These are phyloP conservation scores for Thielaviopsis ethacetica DNA, from an alignment of 2,329 filamentous ascomycete genomes.

Conservation along the genomic window DNA sequence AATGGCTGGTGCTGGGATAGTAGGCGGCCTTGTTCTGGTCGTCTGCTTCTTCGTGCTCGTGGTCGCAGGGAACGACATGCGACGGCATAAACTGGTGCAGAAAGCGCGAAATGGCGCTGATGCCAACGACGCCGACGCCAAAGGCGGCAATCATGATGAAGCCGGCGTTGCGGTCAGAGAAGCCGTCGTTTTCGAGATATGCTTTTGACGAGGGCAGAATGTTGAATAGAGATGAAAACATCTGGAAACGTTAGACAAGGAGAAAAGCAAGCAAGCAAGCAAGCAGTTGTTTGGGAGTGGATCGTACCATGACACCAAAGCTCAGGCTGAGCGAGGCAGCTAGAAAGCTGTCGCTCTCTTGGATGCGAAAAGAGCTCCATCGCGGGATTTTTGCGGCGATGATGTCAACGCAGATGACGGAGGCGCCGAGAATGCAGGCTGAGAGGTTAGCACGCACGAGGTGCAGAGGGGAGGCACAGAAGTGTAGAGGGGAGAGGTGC, in stretches of 20 bases:
- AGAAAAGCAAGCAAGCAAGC: constrained; percentile 1
- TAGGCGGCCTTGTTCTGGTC: neutral
- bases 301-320: constrained; percentile 81
- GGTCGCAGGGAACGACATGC: constrained; percentile 67
- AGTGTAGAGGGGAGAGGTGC: neutral
- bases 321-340: constrained; percentile 80
- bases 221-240: constrained; percentile 81
- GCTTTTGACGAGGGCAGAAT: constrained; percentile 78
- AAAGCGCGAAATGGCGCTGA: constrained; percentile 55
- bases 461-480: neutral
- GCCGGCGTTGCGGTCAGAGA: constrained; percentile 49
- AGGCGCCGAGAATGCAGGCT: constrained; percentile 58
- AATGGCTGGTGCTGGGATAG: neutral
- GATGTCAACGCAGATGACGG: constrained; percentile 75
- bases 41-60: constrained; percentile 43
- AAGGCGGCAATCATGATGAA: constrained; percentile 56
- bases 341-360: constrained; percentile 77
- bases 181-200: constrained; percentile 56
- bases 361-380: constrained; percentile 65
- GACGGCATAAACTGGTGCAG: constrained; percentile 61
- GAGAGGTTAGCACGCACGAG: constrained; percentile 1
- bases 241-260: constrained; percentile 29
- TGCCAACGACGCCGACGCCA: constrained; percentile 54
- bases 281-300: neutral
- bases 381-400: constrained; percentile 57